Evolutionary conservation across 805 yeast species (phyloP).

Genomic region (Cyberlindnera lachancei): DNA sequence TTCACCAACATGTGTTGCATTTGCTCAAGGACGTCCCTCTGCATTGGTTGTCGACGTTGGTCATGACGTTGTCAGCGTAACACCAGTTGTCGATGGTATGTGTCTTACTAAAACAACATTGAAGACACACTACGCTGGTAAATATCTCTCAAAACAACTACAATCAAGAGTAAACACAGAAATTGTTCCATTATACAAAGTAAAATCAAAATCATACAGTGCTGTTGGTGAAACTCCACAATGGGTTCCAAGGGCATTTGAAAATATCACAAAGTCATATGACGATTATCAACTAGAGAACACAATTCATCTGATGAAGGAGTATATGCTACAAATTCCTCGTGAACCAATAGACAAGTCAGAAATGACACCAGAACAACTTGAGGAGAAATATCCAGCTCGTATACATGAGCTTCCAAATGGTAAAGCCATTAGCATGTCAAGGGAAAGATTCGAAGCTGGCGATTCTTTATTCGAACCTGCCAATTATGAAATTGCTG

Average conservation of each 20-base stretch:
- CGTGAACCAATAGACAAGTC: constrained; percentile 29
- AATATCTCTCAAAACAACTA: constrained; percentile 50
- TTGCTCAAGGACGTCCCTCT: constrained; percentile 82
- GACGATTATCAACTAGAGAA: constrained; percentile 49
- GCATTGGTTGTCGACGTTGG: constrained; percentile 85
- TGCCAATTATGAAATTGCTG: constrained; percentile 31
- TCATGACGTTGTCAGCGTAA: constrained; percentile 66
- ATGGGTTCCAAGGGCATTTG: constrained; percentile 18
- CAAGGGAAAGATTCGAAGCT: constrained; percentile 50
- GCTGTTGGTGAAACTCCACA: constrained; percentile 27
- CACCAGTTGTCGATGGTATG: constrained; percentile 80
- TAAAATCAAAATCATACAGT: constrained; percentile 36
- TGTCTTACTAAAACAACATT: constrained; percentile 61
- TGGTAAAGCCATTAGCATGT: constrained; percentile 59
- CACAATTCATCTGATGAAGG: constrained; percentile 68
- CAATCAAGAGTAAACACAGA: constrained; percentile 32
- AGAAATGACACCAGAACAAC: constrained; percentile 13
- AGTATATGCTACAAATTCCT: constrained; percentile 49
- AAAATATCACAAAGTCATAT: constrained; percentile 32
- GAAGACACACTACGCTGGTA: constrained; percentile 71
- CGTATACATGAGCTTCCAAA: constrained; percentile 69
- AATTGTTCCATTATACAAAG: constrained; percentile 40
- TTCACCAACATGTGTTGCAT: constrained; percentile 80
- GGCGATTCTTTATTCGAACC: constrained; percentile 76
- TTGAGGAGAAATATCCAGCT: constrained; percentile 22